Conservation (phyloP, 2,329 filamentous ascomycete genomes). For the Diaporthe destruens region DNA sequence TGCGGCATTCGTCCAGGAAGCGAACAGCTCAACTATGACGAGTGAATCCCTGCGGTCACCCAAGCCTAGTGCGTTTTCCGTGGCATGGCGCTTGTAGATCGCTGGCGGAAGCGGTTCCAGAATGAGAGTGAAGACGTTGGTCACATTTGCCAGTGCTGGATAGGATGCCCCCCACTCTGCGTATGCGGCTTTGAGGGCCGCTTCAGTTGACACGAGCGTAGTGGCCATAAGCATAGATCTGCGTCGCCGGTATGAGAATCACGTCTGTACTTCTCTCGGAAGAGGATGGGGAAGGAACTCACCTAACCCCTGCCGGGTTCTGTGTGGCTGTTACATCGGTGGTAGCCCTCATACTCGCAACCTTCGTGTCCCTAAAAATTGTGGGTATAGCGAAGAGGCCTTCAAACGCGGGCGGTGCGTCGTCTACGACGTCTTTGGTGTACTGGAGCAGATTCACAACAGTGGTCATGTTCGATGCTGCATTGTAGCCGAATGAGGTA, state of each 20-base stretch:
- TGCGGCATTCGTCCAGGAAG: constrained; percentile 3
- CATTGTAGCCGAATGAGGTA: constrained; percentile 3
- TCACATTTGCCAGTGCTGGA: not conserved
- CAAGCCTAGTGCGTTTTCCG: constrained; percentile 20
- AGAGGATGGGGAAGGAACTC: not conserved
- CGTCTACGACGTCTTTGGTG: constrained; percentile 20
- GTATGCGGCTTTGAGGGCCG: not conserved
- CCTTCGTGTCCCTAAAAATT: not conserved
- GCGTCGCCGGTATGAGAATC: not conserved
- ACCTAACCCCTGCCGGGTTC: not conserved
- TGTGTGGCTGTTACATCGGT: not conserved
- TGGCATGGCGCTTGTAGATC: constrained; percentile 3
- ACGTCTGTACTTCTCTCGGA: not conserved
- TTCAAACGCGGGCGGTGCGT: not conserved
- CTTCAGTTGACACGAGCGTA: not conserved
- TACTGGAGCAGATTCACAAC: constrained; percentile 26
- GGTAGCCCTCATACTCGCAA: constrained; percentile 32
- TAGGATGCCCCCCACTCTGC: not conserved
- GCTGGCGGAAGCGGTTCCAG: not conserved
- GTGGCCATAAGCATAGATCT: not conserved
- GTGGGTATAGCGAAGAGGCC: not conserved
- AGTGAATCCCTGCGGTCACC: constrained; percentile 16
- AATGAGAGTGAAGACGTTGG: not conserved
- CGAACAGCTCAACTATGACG: constrained; percentile 14
- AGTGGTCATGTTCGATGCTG: not conserved